These are phyloP conservation scores for Suillus lakei DNA, from an alignment of 768 basidiomycete genomes.

Conservation along the genomic window DNA sequence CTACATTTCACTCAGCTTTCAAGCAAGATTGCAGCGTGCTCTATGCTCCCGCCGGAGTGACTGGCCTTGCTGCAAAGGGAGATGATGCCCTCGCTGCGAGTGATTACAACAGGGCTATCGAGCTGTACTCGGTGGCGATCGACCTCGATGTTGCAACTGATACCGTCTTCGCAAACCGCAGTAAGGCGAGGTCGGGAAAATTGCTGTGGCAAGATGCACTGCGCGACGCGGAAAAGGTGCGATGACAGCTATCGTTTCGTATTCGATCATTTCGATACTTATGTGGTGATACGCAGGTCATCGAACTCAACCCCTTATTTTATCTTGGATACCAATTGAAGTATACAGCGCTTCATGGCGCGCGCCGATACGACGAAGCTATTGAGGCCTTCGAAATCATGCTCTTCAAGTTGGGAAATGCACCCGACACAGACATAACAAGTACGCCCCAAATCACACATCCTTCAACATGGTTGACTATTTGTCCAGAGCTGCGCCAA, in stretches of 20 bases:
- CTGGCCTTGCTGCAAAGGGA: not conserved
- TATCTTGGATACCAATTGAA: not conserved
- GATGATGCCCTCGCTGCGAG: not conserved
- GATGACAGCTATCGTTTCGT: too few species aligned
- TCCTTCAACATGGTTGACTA: too few species aligned
- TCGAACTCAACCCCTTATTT: not conserved
- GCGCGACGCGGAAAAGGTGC: too few species aligned
- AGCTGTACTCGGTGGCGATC: not conserved
- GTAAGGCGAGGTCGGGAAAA: not conserved
- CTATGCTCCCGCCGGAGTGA: not conserved
- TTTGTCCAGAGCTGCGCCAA: too few species aligned
- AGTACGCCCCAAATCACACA: too few species aligned
- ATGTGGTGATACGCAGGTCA: not conserved
- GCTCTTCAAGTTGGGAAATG: not conserved
- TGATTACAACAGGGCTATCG: not conserved
- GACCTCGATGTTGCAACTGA: not conserved
- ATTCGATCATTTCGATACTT: too few species aligned
- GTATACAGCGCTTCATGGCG: not conserved
- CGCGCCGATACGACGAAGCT: not conserved
- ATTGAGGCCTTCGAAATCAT: not conserved
- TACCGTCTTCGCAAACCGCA: not conserved
- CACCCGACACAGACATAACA: not conserved
- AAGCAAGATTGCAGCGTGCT: not conserved
- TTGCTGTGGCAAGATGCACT: too few species aligned
- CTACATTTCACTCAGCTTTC: not conserved